Base-by-base conservation (phyloP, 305 asterid genomes). In the Salvia sclarea region DNA sequence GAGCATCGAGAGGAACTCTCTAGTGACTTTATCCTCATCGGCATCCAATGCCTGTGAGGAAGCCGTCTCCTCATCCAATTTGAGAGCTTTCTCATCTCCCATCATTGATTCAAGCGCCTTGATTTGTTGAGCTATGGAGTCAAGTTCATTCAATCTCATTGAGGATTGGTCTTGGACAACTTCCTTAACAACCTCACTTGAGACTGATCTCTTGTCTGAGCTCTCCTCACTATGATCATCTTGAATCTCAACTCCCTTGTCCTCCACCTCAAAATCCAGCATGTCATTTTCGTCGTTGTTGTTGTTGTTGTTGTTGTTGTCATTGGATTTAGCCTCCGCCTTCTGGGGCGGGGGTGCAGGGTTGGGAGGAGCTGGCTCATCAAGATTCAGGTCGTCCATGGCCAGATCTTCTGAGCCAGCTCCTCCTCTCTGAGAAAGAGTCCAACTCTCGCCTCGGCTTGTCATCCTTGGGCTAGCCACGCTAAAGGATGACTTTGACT, bases 31-130 rank as follows among this genome's bases (percentile, higher is more conserved):
- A 77, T 88, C 97, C 72, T 93, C 98, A 1, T 90, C 95, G 0
- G 92, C 92, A 38, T 93, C 96, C 25, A 90, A 33, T 48, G 70
- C 68, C 55, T 84, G 95, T 1, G 92, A 80, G 1, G 92, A 80
- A 5, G 58, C 81, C 0, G 86, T 73, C 59, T 80, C 88, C 44
- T 85, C 90, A 5, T 85, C 92, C 0, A 64, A 18, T 68, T 68
- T 74, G 28, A 40, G 77, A 1, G 55, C 4, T 18, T 66, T 80
- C 43, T 79, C 90, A 2, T 86, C 83, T 61, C 73, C 81, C 90
- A 90, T 85, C 85, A 93, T 74, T 0, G 96, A 84, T 68, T 90
- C 98, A 9, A 93, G 96, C 5, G 94, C 96, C 75, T 90, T 88
- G 38, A 93, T 90, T 83, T 88, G 98, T 80, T 85, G 91, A 61